Base-by-base conservation (phyloP, 345 rosid species). In the Psidium friedrichsthalianum region DNA sequence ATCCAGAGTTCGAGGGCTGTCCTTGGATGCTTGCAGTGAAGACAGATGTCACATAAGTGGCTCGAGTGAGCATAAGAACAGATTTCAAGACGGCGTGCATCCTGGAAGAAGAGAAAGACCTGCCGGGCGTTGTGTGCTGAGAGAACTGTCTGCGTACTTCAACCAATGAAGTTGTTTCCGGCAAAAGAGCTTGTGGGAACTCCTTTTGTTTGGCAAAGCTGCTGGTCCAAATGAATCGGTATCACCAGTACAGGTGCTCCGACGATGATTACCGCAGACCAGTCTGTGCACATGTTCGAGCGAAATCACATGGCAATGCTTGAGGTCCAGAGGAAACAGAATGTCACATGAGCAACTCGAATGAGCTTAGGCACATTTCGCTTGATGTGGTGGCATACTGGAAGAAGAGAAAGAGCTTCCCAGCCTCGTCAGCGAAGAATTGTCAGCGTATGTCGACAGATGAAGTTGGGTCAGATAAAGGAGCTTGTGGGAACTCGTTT, bases 341-440 rank as follows among this genome's bases (percentile, higher is more conserved):
- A 24, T 54, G 84, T 47, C 40, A 36, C 82, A 53, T 11, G 24
- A 52, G 82, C 64, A 51, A 32, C 64, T 84, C 20, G 1, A 69
- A 42, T 18, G 89, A 93, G 83, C 86, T 87, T 76, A 93, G 89
- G 87, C 84, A 86, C 87, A 86, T 51, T 36, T 89, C 85, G 44
- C 89, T 85, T 78, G 91, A 91, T 29, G 80, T 51, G 49, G 81
- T 52, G 40, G 40, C 82, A 51, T 86, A 85, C 85, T 4, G 84
- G 83, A 81, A 87, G 91, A 90, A 90, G 82, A 93, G 95, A 90
- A 90, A 91, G 88, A 92, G 94, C 83, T 90, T 96, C 92, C 91
- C 87, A 18, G 95, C 92, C 25, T 88, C 89, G 76, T 74, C 94
- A 86, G 90, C 92, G 82, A 92, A 89, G 87, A 91, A 83, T 49